A percentile compares a stretch with the other conserved stretches of the same genome.
Conservation (phyloP, 2,329 filamentous ascomycete species). For the Paraphoma sp. region DNA sequence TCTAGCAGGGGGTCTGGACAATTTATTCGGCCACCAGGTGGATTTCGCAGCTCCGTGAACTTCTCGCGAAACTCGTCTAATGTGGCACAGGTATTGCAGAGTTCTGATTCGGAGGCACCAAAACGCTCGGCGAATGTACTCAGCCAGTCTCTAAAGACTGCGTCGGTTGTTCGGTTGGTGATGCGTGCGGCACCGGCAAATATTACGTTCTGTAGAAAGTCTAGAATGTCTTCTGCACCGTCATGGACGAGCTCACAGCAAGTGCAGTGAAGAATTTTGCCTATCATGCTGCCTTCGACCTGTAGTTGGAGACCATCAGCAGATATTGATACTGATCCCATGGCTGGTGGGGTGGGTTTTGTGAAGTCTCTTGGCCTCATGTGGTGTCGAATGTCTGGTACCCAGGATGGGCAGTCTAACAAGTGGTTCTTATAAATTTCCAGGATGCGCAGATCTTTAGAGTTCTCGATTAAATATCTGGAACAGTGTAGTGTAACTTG, state of each 20-base stretch:
- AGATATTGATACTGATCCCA: background rate
- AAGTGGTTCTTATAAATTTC: background rate
- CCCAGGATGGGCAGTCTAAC: background rate
- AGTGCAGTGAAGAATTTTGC: background rate
- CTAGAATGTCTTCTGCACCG: background rate
- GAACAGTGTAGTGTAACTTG: background rate
- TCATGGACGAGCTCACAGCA: background rate
- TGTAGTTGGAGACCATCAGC: background rate
- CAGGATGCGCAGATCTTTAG: background rate
- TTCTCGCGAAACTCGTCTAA: no score
- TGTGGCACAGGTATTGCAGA: no score
- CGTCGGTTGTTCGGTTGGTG: no score
- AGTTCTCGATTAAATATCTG: background rate
- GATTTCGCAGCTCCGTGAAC: no score
- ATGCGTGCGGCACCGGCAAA: no score
- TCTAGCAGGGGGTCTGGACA: no score
- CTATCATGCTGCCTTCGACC: background rate
- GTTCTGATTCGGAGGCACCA: no score
- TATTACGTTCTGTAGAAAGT: background rate
- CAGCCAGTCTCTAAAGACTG: no score
- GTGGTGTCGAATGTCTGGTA: background rate
- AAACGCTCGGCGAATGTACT: no score
- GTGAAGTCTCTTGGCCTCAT: background rate
- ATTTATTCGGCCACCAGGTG: no score
- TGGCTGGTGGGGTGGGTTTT: background rate